Percentiles rank a stretch among this genome's conserved stretches.
phyloP scores from a whole-genome alignment of 2,329 filamentous ascomycete genomes.

The Fusarium mundagurra region DNA sequence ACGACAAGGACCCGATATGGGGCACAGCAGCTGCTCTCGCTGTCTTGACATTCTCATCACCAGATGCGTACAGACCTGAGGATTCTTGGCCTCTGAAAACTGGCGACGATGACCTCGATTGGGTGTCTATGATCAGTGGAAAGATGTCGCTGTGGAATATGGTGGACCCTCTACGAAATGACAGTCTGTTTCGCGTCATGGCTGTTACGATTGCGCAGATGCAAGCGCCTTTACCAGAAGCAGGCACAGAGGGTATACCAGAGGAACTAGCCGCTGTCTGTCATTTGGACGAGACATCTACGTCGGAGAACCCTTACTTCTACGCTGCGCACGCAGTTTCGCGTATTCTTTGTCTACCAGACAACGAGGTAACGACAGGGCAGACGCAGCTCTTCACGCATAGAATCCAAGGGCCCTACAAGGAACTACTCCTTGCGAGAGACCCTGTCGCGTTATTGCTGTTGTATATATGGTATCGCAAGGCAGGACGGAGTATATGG shows the following conservation, averaged over 20 bases:
- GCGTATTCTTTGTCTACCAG: conserved; percentile 42
- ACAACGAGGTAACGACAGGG: conserved; percentile 45
- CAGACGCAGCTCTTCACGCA: conserved; percentile 48
- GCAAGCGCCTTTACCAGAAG: conserved; percentile 45
- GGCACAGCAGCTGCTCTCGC: conserved; percentile 55
- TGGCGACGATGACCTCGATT: conserved; percentile 44
- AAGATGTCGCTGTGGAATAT: conserved; percentile 52
- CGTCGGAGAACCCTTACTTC: conserved; percentile 51
- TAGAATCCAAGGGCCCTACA: conserved; percentile 48
- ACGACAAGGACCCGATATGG: conserved; percentile 58
- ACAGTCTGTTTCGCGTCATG: conserved; percentile 50
- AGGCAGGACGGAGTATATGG: conserved; percentile 53
- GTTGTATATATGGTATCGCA: conserved; percentile 56
- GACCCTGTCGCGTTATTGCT: conserved; percentile 53
- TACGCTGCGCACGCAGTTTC: conserved; percentile 50
- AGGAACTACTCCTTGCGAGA: conserved; percentile 43
- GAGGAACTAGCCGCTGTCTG: conserved; percentile 39
- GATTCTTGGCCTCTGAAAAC: conserved; percentile 49
- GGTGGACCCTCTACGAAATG: conserved; percentile 47
- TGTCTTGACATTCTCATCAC: conserved; percentile 52
- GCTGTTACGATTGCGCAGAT: conserved; percentile 50
- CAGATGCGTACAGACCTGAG: conserved; percentile 47
- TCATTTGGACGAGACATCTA: conserved; percentile 44
- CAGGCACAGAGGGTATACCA: conserved; percentile 42
- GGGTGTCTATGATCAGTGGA: conserved; percentile 47